Base-by-base conservation (phyloP, 495 filamentous ascomycete species). In the Penicillium taxi region DNA sequence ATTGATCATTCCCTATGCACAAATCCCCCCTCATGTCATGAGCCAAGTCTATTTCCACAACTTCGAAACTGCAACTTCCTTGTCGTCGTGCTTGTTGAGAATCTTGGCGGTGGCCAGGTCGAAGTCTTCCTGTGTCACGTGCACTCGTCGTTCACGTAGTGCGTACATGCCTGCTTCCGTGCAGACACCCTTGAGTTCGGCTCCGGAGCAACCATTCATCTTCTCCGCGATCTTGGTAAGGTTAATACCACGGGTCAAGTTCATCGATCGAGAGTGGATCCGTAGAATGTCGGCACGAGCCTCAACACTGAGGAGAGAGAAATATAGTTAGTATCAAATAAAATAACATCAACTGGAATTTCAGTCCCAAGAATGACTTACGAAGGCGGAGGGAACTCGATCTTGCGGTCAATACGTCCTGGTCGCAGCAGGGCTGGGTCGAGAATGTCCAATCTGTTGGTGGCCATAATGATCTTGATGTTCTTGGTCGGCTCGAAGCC, bases 401-500 rank as follows among this genome's bases (percentile, higher is more conserved):
- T 99, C 74, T 99, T 99, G 47, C 91, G 75, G 72, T 99, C 91
- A 60, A 99, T 96, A 38, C 91, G 84, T 16, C 91, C 91, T 9
- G 93, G 93, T 24, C 91, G 80, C 42, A 99, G 70, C 25, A 99
- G 71, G 5, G 91, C 91, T 0, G 91, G 91, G 59, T 99, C 91
- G 17, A 99, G 75, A 48, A 96, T 96, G 56, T 99, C 91, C 29
- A 96, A 73, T 55, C 91, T 82, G 61, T 99, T 99, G 9, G 91
- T 99, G 14, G 91, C 91, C 91, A 96, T 96, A 65, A 99, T 90
- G 55, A 99, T 90, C 62, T 99, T 99, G 76, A 99, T 96, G 61
- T 96, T 95, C 69, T 96, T 96, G n/a, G 91, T 96, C 0, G 90
- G 91, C 64, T 96, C 93, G 62, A 99, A 99, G 7, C 91, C 91